Base-by-base conservation (phyloP, 2,329 filamentous ascomycete genomes). In the Xylariaceae sp. region DNA sequence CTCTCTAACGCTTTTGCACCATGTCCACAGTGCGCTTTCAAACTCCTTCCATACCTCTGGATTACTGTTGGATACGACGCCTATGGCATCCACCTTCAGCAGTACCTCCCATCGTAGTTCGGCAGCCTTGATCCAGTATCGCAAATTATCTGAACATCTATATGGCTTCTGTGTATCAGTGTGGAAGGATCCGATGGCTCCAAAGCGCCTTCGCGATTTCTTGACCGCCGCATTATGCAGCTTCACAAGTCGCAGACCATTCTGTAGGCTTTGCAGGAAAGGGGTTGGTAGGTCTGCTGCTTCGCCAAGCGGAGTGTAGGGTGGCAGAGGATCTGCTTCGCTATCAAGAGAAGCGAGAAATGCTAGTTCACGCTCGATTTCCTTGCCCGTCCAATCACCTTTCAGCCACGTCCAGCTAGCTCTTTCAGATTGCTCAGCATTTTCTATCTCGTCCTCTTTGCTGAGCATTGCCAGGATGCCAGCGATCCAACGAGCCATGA, bases 141-240 rank as follows among this genome's bases (percentile, higher is more conserved):
- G 81, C 47, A 98, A 74, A 62, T 98, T 98, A 54, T 98, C 93
- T 3, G 90, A 89, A 48, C 84, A 84, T 37, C 93, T 85, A 63
- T 98, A 98, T 0, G 93, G 93, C 66, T 97, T 97, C 45, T 81
- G 83, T 9, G 93, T 91, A 63, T 98, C 89, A n/a, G 82, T 83
- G 63, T 97, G 93, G 64, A 85, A 96, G 9, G 78, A 78, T 43
- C 88, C 89, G 59, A 98, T 96, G 48, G 87, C 80, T 39, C 90
- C 89, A 61, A 97, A 97, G 7, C 86, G 87, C 22, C 88, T 78
- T 59, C 85, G 83, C 17, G 90, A 96, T 61, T 87, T 87, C 57
- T 81, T 81, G 24, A 98, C 87, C 0, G 88, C 81, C 12, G 85
- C 83, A 61, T 98, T 98, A 73, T 98, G 93, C 49, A 97, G 78